These are phyloP conservation scores for Tremella fuciformis DNA, from an alignment of 768 basidiomycete species.

Conservation along the genomic window DNA sequence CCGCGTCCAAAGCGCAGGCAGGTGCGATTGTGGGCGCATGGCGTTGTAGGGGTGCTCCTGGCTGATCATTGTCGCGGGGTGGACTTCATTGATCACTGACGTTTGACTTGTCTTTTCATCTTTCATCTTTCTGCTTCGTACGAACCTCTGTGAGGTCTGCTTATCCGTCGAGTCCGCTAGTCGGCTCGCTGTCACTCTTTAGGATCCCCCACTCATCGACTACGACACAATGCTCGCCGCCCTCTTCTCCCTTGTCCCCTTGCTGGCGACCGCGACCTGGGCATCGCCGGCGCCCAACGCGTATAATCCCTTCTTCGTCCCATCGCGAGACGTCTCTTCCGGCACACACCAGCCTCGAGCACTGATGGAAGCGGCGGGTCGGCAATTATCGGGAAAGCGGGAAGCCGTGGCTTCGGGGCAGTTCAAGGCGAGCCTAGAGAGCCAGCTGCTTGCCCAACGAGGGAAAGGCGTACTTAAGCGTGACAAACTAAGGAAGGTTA, in stretches of 20 bases:
- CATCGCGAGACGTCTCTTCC: background rate
- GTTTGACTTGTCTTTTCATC: conserved; percentile 3
- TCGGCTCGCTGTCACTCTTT: background rate
- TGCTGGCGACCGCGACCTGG: conserved; percentile 13
- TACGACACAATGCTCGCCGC: conserved; percentile 8
- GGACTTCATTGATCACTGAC: background rate
- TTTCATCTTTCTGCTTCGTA: background rate
- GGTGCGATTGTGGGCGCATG: background rate
- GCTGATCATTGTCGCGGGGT: background rate
- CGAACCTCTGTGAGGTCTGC: conserved; percentile 4
- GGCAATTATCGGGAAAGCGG: background rate
- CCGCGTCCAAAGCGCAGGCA: background rate
- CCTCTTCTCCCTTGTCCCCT: conserved; percentile 14
- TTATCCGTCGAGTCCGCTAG: background rate
- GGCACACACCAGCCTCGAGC: background rate
- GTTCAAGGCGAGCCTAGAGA: too few relatives aligned
- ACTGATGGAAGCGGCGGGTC: background rate
- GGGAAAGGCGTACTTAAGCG: conserved; percentile 2
- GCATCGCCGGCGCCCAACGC: conserved; percentile 9
- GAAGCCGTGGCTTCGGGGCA: too few relatives aligned
- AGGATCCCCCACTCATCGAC: background rate
- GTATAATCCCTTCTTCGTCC: conserved; percentile 23
- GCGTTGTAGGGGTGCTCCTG: too few relatives aligned
- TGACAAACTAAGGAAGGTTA: too few relatives aligned
- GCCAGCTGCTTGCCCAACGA: too few relatives aligned